A percentile compares a stretch with the other conserved stretches of the same genome.
phyloP scores from a whole-genome alignment of 2,329 filamentous ascomycete genomes.

The Emergomyces africanus region DNA sequence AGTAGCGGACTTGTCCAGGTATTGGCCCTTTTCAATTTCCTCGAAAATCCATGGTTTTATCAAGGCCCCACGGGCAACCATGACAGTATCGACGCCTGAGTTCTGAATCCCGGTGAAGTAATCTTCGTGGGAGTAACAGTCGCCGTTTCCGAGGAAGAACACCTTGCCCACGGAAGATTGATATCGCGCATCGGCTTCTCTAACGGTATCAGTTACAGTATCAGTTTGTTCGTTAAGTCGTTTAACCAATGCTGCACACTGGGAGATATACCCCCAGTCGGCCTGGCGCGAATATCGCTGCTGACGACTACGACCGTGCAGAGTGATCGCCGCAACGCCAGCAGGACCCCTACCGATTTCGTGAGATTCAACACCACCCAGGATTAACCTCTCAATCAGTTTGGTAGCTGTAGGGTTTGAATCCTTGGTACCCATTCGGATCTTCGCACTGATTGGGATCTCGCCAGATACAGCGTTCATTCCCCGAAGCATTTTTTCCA shows the following conservation, averaged over 20 bases:
- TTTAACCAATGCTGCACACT: constrained; percentile 76
- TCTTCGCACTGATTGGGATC: constrained; percentile 87
- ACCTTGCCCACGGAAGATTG: constrained; percentile 58
- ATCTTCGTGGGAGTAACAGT: constrained; percentile 86
- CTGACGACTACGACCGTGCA: constrained; percentile 86
- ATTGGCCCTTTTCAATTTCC: constrained; percentile 83
- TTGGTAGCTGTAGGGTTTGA: constrained; percentile 66
- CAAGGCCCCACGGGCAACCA: constrained; percentile 90
- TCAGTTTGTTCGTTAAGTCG: constrained; percentile 59
- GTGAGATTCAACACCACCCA: constrained; percentile 62
- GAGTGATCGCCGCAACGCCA: constrained; percentile 86
- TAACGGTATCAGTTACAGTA: constrained; percentile 58
- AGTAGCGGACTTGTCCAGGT: constrained; percentile 83
- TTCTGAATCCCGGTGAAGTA: constrained; percentile 69
- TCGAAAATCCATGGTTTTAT: constrained; percentile 99
- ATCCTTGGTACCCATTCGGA: constrained; percentile 79
- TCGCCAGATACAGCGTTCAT: constrained; percentile 92
- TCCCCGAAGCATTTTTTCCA: constrained; percentile 88
- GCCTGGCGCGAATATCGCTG: constrained; percentile 85
- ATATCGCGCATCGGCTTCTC: constrained; percentile 62
- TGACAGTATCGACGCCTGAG: constrained; percentile 77
- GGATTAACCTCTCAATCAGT: constrained; percentile 67
- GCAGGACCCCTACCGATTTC: constrained; percentile 55
- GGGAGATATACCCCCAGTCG: constrained; percentile 92
- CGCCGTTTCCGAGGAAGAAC: constrained; percentile 92